Evolutionary conservation across 208 protist species (phyloP).

Genomic region (Porcisia deanei): DNA sequence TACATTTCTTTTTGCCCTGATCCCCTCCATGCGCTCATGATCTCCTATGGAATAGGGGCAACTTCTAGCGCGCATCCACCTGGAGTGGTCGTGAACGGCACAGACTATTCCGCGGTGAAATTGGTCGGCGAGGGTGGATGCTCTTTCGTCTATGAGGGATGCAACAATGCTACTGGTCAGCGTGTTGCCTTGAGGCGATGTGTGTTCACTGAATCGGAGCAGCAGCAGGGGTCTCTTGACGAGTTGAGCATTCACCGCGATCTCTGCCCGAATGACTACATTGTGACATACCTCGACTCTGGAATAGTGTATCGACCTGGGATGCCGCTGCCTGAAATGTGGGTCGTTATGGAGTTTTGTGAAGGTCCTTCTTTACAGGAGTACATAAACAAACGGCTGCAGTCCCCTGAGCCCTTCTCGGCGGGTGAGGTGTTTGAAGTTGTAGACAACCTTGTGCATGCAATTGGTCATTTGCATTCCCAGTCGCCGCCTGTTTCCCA

Average conservation of each 20-base stretch:
- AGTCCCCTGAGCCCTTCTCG: slow-evolving; percentile 39
- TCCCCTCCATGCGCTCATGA: slow-evolving; percentile 21
- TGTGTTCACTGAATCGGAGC: slow-evolving; percentile 30
- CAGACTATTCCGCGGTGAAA: slow-evolving; percentile 46
- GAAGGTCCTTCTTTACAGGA: slow-evolving; percentile 56
- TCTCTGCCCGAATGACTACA: slow-evolving; percentile 34
- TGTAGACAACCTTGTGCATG: slow-evolving; percentile 47
- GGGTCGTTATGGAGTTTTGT: slow-evolving; percentile 78
- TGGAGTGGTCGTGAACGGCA: slow-evolving; percentile 44
- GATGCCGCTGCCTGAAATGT: slow-evolving; percentile 55
- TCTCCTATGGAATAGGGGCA: slow-evolving; percentile 8
- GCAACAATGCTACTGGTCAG: slow-evolving; percentile 35
- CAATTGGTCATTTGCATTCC: slow-evolving; percentile 63
- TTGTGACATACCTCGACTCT: slow-evolving; percentile 41
- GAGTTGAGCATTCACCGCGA: slow-evolving; percentile 41
- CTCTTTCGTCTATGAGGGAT: slow-evolving; percentile 61
- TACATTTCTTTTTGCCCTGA: slow-evolving; percentile 34
- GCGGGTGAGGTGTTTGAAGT: slow-evolving; percentile 65
- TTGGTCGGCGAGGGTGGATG: slow-evolving; percentile 60
- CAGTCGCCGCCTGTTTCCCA: slow-evolving; percentile 90
- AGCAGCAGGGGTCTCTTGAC: slow-evolving; percentile 29
- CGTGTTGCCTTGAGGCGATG: slow-evolving; percentile 50
- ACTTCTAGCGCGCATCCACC: slow-evolving; percentile 18
- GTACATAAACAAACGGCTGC: slow-evolving; percentile 67
- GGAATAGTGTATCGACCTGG: slow-evolving; percentile 30